A percentile compares a stretch with the other conserved stretches of the same genome.
These are phyloP conservation scores for Thalassiosira profunda DNA, from an alignment of 108 stramenopile genomes.

Conservation along the genomic window DNA sequence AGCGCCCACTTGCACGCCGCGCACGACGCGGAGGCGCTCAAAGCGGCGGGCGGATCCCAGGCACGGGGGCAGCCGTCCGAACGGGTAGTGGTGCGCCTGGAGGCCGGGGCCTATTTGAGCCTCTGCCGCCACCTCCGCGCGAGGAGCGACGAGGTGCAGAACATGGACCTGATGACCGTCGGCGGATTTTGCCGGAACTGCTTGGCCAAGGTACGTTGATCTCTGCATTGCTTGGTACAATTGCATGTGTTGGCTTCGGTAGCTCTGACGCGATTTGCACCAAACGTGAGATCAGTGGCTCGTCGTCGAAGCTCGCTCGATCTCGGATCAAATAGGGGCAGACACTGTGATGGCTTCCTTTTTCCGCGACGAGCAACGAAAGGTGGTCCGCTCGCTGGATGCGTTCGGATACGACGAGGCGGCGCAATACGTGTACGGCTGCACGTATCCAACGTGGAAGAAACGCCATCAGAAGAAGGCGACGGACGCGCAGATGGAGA, in stretches of 20 bases:
- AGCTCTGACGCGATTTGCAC: neutral
- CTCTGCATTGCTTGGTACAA: neutral
- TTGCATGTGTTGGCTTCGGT: neutral
- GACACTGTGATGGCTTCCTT: constrained; percentile 13
- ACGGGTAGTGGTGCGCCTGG: constrained; percentile 42
- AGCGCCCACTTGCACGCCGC: constrained; percentile 35
- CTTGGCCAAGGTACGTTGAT: constrained; percentile 76
- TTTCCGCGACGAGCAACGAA: constrained; percentile 22
- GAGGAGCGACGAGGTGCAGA: constrained; percentile 81
- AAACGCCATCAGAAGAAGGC: constrained; percentile 76
- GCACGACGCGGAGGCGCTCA: constrained; percentile 35
- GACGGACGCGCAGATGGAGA: constrained; percentile 80
- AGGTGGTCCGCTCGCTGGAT: constrained; percentile 58
- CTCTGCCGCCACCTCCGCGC: constrained; percentile 75
- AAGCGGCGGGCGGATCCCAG: constrained; percentile 1
- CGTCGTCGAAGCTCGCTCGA: constrained; percentile 75
- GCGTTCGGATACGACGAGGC: constrained; percentile 89
- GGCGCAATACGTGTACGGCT: constrained; percentile 86
- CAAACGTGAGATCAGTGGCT: constrained; percentile 57
- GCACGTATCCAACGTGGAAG: constrained; percentile 88
- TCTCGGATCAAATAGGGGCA: constrained; percentile 48
- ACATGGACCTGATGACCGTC: constrained; percentile 93
- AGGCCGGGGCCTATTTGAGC: constrained; percentile 83
- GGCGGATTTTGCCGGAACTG: constrained; percentile 95
- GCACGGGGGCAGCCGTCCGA: constrained; percentile 6